phyloP scores from a whole-genome alignment of 139 green algal genomes.

The Limnomonas spitsbergensis region DNA sequence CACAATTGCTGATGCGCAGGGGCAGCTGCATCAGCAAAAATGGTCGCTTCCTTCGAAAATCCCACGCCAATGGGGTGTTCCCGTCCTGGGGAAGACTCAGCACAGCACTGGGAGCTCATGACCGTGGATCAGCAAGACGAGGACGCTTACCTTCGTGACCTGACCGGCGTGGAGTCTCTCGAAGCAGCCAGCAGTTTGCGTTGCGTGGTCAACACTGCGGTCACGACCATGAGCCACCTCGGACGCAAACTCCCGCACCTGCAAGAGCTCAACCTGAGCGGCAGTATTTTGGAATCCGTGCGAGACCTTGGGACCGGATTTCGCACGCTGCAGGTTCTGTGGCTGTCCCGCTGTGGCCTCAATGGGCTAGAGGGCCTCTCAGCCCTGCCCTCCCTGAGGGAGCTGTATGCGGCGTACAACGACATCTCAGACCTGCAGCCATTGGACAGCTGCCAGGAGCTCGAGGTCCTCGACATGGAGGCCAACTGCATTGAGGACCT shows the following conservation, averaged over 20 bases:
- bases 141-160: constrained; percentile 33
- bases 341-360: constrained; percentile 38
- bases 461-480: constrained; percentile 46
- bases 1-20: too few relatives aligned
- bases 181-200: constrained; percentile 22
- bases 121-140: constrained; percentile 21
- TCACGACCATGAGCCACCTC: constrained; percentile 37
- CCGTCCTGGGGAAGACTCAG: neutral
- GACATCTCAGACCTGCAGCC: constrained; percentile 44
- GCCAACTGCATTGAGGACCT: constrained; percentile 37
- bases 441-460: constrained; percentile 24
- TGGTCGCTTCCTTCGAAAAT: neutral
- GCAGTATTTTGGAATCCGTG: constrained; percentile 34
- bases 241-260: constrained; percentile 37
- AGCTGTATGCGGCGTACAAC: constrained; percentile 53
- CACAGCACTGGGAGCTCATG: constrained; percentile 20
- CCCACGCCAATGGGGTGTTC: neutral
- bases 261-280: constrained; percentile 50
- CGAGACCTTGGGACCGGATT: constrained; percentile 50
- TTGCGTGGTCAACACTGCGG: constrained; percentile 28
- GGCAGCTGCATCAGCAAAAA: neutral
- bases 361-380: constrained; percentile 24
- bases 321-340: constrained; percentile 35
- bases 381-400: constrained; percentile 34
- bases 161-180: constrained; percentile 31